A percentile compares a stretch with the other conserved stretches of the same genome.
phyloP scores from a whole-genome alignment of 805 yeast species.

The Suhomyces emberorum region DNA sequence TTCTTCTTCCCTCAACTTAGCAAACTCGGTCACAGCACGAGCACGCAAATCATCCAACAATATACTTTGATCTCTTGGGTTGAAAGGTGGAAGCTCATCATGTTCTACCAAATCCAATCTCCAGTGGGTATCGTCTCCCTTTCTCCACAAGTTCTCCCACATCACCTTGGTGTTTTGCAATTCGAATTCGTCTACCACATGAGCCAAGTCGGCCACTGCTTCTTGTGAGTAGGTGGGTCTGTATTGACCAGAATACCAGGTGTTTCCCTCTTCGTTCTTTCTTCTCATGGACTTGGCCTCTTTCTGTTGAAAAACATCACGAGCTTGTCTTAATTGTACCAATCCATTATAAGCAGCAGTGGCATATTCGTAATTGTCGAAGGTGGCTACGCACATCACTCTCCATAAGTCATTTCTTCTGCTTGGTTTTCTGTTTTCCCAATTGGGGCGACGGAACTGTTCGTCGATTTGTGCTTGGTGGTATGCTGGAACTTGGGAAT shows the following conservation, averaged over 20 bases:
- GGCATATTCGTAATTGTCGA: constrained; percentile 58
- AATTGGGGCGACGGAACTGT: constrained; percentile 79
- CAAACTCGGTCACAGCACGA: constrained; percentile 35
- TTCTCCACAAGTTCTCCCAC: constrained; percentile 89
- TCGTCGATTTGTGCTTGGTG: constrained; percentile 58
- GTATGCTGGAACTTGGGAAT: constrained; percentile 76
- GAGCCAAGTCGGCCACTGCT: constrained; percentile 79
- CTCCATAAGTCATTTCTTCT: constrained; percentile 88
- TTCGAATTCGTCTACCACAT: constrained; percentile 63
- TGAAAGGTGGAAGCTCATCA: constrained; percentile 52
- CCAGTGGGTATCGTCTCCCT: constrained; percentile 81
- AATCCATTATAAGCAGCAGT: constrained; percentile 71
- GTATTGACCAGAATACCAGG: constrained; percentile 84
- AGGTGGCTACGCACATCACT: constrained; percentile 78
- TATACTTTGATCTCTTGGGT: constrained; percentile 65
- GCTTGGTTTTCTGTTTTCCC: constrained; percentile 82
- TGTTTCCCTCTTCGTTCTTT: constrained; percentile 71
- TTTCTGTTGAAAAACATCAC: constrained; percentile 60
- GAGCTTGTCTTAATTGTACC: constrained; percentile 65
- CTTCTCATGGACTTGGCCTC: constrained; percentile 68
- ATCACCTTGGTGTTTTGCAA: constrained; percentile 48
- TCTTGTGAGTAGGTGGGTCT: constrained; percentile 90
- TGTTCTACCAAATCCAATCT: constrained; percentile 55
- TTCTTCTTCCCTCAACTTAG: constrained; percentile 16
- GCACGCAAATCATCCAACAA: constrained; percentile 58